Evolutionary conservation across 1,284 basidiomycete species (phyloP), one percentile per base, ranked within the genome.

Genomic region (Ganoderma leucocontextum): DNA sequence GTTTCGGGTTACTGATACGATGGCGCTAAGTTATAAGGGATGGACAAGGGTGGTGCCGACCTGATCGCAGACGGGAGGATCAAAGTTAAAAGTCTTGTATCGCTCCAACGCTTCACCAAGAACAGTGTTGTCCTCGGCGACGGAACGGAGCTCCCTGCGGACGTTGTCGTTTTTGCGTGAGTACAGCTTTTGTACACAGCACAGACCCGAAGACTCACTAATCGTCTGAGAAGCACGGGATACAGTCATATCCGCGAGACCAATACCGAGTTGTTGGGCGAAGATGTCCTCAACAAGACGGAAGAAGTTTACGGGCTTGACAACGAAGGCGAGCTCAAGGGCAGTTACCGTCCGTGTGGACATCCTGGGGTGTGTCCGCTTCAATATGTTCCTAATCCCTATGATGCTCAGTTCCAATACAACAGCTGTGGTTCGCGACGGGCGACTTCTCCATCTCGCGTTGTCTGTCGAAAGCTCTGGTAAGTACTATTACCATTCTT

Each of bases 271-370:
- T 47, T 90, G 15, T 81, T 86, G 25, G 84, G 84, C 0, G 81
- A 86, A 19, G 81, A 86, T 4, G 80, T 87, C 7, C 83, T 81
- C 4, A 78, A 83, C 19, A 80, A 81, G 38, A 75, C 85, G 49
- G 81, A 82, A 15, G 79, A 80, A 0, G 78, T 90, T 17, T 90
- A 86, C 87, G 86, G 87, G 0, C 72, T 88, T 25, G 83, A 88
- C 70, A 76, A 80, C 12, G 89, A 91, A 70, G 87, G 87, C 1
- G 88, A 91, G 75, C 62, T 70, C 19, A 80, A 81, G 36, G 85
- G 86, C 15, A 70, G 65, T 42, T 77, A 72, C 39, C 69, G 72
- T 15, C 79, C 79, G 0, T 78, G 79, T 0, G 82, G 82, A 0
- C 75, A 82, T 70, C 81, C 82, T 0, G 72, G 71, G 13, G 75